These are phyloP conservation scores for Curvularia sp. DNA, from an alignment of 2,329 filamentous ascomycete species.

Conservation along the genomic window DNA sequence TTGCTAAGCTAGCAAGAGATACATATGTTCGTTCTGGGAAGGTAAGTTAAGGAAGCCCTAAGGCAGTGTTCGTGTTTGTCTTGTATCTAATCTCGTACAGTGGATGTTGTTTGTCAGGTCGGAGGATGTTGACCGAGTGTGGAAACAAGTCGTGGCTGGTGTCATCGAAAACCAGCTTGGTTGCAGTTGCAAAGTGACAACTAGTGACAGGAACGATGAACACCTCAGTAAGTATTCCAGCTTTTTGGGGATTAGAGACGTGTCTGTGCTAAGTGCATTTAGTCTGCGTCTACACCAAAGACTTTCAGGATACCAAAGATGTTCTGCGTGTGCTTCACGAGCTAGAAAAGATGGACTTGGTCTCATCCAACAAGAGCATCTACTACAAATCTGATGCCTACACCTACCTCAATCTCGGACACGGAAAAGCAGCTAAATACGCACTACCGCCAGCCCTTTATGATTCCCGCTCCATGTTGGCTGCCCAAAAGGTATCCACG, in stretches of 20 bases:
- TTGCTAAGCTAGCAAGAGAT: slow-evolving; percentile 67
- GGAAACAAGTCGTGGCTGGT: slow-evolving; percentile 70
- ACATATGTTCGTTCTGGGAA: slow-evolving; percentile 70
- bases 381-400: slow-evolving; percentile 79
- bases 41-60: slow-evolving; percentile 49
- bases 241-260: not conserved
- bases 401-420: slow-evolving; percentile 53
- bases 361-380: slow-evolving; percentile 59
- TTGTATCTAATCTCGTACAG: slow-evolving; percentile 48
- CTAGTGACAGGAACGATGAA: slow-evolving; percentile 53
- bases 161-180: slow-evolving; percentile 75
- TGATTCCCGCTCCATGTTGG: slow-evolving; percentile 50
- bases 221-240: slow-evolving; percentile 60
- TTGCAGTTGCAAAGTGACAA: slow-evolving; percentile 74
- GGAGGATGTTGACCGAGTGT: slow-evolving; percentile 65
- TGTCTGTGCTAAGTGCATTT: not conserved
- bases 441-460: slow-evolving; percentile 52
- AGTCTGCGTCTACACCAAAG: slow-evolving; percentile 74
- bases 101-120: slow-evolving; percentile 76
- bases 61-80: not conserved
- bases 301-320: slow-evolving; percentile 74
- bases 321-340: slow-evolving; percentile 70
- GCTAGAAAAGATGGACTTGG: slow-evolving; percentile 68
- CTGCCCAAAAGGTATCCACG: slow-evolving; percentile 19
- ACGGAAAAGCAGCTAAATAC: slow-evolving; percentile 47